A percentile compares a stretch with the other conserved stretches of the same genome.
Evolutionary conservation across 257 asterid species (phyloP).

Genomic region (Scutellaria minor): DNA sequence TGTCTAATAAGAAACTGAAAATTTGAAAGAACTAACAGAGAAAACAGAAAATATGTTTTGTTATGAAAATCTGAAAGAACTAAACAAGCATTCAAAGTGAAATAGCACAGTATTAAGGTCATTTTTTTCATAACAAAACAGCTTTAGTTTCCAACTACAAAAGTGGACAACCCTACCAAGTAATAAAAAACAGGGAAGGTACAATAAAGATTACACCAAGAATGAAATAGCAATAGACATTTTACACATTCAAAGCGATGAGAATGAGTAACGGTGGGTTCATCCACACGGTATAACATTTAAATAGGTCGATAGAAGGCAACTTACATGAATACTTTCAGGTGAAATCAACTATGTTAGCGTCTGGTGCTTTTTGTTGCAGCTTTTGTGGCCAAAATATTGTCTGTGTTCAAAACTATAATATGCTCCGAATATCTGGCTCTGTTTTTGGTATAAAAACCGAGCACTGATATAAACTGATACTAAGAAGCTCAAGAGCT

Average conservation of each 20-base stretch:
- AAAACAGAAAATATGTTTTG: not conserved
- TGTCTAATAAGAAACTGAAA: not conserved
- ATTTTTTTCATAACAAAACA: not conserved
- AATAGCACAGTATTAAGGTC: no score
- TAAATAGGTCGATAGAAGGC: not conserved
- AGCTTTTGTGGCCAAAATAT: not conserved
- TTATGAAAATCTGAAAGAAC: not conserved
- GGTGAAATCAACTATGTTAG: not conserved
- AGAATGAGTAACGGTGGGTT: not conserved
- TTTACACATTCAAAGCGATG: not conserved
- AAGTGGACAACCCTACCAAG: not conserved
- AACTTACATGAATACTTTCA: not conserved
- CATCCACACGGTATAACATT: not conserved
- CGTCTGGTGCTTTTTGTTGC: not conserved
- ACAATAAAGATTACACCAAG: not conserved
- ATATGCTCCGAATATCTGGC: not conserved
- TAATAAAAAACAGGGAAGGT: not conserved
- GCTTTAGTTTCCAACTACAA: not conserved
- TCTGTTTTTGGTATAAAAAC: not conserved
- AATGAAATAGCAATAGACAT: not conserved
- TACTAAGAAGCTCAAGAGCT: constrained; percentile 46
- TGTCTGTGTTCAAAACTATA: not conserved
- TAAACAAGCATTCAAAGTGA: not conserved
- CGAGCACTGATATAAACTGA: not conserved
- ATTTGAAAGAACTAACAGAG: not conserved